These are phyloP conservation scores for Globisporangium takayamanum DNA, from an alignment of 352 stramenopile species.

Conservation along the genomic window DNA sequence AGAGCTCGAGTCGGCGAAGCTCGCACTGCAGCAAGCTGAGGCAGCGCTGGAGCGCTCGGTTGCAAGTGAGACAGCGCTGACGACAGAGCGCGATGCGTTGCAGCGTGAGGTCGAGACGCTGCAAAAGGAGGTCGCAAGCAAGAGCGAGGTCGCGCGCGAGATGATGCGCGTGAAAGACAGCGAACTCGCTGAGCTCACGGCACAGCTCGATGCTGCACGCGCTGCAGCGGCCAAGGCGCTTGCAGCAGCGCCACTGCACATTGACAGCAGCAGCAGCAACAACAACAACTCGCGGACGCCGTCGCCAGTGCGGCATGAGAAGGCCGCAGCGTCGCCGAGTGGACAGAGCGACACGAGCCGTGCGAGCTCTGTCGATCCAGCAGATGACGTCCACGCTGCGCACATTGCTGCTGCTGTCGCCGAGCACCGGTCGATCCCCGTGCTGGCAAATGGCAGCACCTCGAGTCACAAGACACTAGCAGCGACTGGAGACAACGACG, in stretches of 20 bases:
- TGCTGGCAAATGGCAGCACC: constrained; percentile 9
- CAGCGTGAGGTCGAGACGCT: constrained; percentile 21
- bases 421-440: constrained; percentile 39
- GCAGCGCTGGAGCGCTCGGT: constrained; percentile 14
- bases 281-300: constrained; percentile 6
- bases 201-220: constrained; percentile 39
- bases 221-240: constrained; percentile 16
- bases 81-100: constrained; percentile 25
- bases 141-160: constrained; percentile 33
- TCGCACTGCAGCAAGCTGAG: constrained; percentile 27
- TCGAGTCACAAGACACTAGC: too few relatives aligned
- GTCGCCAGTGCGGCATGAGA: constrained; percentile 32
- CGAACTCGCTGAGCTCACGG: constrained; percentile 40
- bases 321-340: constrained; percentile 28
- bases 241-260: neutral
- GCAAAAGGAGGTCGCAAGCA: constrained; percentile 28
- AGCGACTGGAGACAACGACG: constrained; percentile 13
- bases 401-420: constrained; percentile 35
- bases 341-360: constrained; percentile 33
- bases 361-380: constrained; percentile 16
- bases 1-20: constrained; percentile 26
- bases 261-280: constrained; percentile 15
- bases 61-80: constrained; percentile 31
- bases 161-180: constrained; percentile 44
- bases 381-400: constrained; percentile 24